A percentile compares a stretch with the other conserved stretches of the same genome.
Conservation (phyloP, 148 eudicot species). For the Amaranthus palmeri region DNA sequence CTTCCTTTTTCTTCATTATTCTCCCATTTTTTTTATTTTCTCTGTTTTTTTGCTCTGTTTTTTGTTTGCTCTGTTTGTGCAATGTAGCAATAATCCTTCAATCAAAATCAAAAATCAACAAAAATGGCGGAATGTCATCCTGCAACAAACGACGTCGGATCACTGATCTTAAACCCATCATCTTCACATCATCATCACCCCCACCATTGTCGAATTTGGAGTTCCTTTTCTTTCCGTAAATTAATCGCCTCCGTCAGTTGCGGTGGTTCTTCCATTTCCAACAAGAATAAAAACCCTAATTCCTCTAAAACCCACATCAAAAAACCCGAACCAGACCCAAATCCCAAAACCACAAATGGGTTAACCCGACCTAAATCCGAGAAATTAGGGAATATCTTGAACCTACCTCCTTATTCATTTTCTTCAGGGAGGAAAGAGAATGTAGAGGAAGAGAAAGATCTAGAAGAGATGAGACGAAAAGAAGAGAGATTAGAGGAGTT, state of each 20-base stretch:
- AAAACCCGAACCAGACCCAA: background rate
- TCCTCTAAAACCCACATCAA: background rate
- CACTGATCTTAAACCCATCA: slow-evolving; percentile 25
- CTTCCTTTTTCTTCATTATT: background rate
- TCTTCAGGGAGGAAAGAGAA: background rate
- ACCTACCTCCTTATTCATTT: slow-evolving; percentile 33
- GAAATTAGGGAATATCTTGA: slow-evolving; percentile 57
- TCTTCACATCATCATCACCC: slow-evolving; percentile 1
- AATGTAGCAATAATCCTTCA: slow-evolving; percentile 9
- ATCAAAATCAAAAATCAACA: background rate
- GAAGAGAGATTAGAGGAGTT: slow-evolving; percentile 55
- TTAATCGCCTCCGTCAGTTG: slow-evolving; percentile 52
- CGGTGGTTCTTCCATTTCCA: slow-evolving; percentile 26
- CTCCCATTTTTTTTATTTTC: background rate
- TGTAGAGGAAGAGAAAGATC: slow-evolving; percentile 29
- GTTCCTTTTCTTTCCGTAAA: slow-evolving; percentile 42
- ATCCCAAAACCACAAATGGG: slow-evolving; percentile 4
- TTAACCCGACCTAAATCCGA: slow-evolving; percentile 31
- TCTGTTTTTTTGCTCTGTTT: too few relatives aligned
- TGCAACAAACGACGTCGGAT: slow-evolving; percentile 30
- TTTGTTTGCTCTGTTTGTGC: background rate
- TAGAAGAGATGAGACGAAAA: slow-evolving; percentile 35
- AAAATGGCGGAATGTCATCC: slow-evolving; percentile 28
- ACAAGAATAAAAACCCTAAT: background rate
- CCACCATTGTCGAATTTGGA: slow-evolving; percentile 32